Evolutionary conservation across 495 filamentous ascomycete genomes (phyloP), one percentile per base, ranked within the genome.

Genomic region (Cercophora sp.): DNA sequence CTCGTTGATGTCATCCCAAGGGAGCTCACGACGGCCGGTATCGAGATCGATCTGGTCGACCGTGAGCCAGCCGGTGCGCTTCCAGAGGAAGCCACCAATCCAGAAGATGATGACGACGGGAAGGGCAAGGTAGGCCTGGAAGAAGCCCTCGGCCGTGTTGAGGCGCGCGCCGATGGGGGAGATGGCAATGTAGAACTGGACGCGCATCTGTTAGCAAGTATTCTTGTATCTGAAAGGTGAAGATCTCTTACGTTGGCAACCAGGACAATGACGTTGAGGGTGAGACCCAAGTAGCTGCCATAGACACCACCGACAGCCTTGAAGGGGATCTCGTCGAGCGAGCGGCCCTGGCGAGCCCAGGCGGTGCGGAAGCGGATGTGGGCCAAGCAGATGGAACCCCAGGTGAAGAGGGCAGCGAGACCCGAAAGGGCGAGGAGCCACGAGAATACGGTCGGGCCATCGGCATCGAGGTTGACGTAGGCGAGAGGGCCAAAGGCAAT

Each of bases 81-180:
- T 86, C 83, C 83, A 86, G 31, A 71, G 15, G 58, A 71, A 85
- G 22, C 80, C 82, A 45, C 61, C 57, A 52, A 95, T 59, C 64
- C 89, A 97, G 65, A 82, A 92, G 22, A 77, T 40, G 4, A 96
- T 60, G 49, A 96, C 87, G 53, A 97, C 80, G 1, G 93, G 93
- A 0, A 83, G 79, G 16, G 89, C 89, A 8, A 96, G 77, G 66
- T 93, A 98, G 26, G 74, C 78, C 22, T 75, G 66, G 74, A 97
- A 96, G 76, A 93, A 96, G 57, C 61, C 66, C 1, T 61, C 70
- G 53, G 59, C 83, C 81, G 24, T 79, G 85, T 66, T 66, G 55
- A 56, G 57, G 20, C 66, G 66, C 15, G 57, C 60, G 15, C 61
- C 58, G 42, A 76, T 58, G 32, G 77, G 74, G 42, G 69, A 76